Base-by-base conservation (phyloP, 2,329 filamentous ascomycete genomes). In the Colletotrichum destructivum region DNA sequence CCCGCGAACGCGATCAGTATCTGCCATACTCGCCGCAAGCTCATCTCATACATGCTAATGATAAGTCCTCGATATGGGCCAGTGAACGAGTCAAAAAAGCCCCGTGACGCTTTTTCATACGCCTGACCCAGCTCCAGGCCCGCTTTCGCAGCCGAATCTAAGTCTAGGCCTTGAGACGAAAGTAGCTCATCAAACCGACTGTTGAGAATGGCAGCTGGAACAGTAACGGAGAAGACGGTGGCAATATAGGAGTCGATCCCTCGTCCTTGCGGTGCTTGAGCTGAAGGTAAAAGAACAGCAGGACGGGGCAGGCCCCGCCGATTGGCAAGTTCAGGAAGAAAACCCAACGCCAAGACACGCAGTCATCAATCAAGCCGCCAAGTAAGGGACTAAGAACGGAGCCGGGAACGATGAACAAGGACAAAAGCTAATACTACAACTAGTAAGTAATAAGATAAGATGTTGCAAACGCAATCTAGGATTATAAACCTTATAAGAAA, bases 181-280 rank as follows among this genome's bases (percentile, higher is more conserved):
- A 83, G 57, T 79, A 76, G 4, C 77, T 74, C 79, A 82, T 83
- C 67, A 80, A 73, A 74, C 3, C 74, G 73, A 66, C 74, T 80
- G 8, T 85, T 87, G 5, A 93, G 90, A 75, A 92, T 89, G 56
- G 91, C 91, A 79, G 97, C 94, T 71, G 89, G 87, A 82, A 94
- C 94, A 74, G 90, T 91, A 52, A 93, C 85, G 3, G 83, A 81
- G 13, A 95, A 89, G 2, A 90, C 85, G 5, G 92, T 90, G 23
- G 92, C 87, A 42, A 88, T 83, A 61, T 18, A 16, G 2, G 76
- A 38, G 11, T 73, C 71, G 3, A 62, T 23, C 11, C 57, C 57
- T 46, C 46, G 73, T 75, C 42, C 75, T 71, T 18, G 7, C n/a
- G 18, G 7, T 74, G 75, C 0, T 74, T 63, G 66, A 79, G 69